Percentiles rank a stretch among this genome's conserved stretches.
These are phyloP conservation scores for Penicillium antarcticum DNA, from an alignment of 495 filamentous ascomycete genomes.

Conservation along the genomic window DNA sequence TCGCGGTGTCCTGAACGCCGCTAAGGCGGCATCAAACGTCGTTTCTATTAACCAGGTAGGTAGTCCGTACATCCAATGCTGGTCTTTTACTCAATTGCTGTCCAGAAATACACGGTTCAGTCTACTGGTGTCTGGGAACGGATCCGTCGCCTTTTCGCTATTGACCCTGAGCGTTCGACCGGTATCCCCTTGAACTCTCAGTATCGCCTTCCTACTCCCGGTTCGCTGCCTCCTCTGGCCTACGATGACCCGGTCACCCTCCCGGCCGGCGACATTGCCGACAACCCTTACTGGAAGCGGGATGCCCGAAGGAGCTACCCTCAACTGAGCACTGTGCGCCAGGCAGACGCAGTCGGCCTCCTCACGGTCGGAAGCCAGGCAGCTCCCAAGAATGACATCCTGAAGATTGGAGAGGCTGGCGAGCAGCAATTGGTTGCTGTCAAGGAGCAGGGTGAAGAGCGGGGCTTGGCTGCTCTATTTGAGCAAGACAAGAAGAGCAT, in stretches of 20 bases:
- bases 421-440: constrained; percentile 74
- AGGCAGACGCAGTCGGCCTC: constrained; percentile 81
- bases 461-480: constrained; percentile 67
- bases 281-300: constrained; percentile 98
- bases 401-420: constrained; percentile 80
- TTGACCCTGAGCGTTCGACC: constrained; percentile 86
- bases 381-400: constrained; percentile 70
- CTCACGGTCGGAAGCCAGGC: constrained; percentile 80
- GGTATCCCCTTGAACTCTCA: constrained; percentile 91
- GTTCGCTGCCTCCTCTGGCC: constrained; percentile 64
- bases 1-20: constrained; percentile 40
- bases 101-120: constrained; percentile 95
- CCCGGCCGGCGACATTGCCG: constrained; percentile 92
- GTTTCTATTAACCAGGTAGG: constrained; percentile 38
- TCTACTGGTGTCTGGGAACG: constrained; percentile 86
- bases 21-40: constrained; percentile 40
- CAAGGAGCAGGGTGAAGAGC: constrained; percentile 71
- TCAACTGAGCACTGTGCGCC: constrained; percentile 71
- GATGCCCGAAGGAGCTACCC: constrained; percentile 85
- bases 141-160: constrained; percentile 69
- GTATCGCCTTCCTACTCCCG: constrained; percentile 86
- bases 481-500: constrained; percentile 63
- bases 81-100: neutral
- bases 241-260: constrained; percentile 91
- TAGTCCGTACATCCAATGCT: neutral